These are phyloP conservation scores for Podila epigama DNA, from an alignment of 192 early-diverging fungal genomes.

Conservation along the genomic window DNA sequence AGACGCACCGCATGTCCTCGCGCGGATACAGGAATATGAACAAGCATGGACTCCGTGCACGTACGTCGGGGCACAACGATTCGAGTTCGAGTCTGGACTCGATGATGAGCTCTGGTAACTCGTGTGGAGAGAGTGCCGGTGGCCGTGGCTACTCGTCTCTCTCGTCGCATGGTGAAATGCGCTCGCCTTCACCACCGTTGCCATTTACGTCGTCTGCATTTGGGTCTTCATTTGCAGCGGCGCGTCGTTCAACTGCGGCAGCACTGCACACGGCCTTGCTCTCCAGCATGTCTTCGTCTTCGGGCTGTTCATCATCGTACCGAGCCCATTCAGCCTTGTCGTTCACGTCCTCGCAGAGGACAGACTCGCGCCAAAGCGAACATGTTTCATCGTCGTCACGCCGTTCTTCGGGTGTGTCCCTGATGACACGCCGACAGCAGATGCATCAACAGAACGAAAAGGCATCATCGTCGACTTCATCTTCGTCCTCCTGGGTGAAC, in stretches of 20 bases:
- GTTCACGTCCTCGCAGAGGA: constrained; percentile 12
- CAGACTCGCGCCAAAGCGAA: background rate
- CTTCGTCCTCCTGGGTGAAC: too few relatives aligned
- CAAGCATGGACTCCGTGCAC: constrained; percentile 2
- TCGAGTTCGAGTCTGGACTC: constrained; percentile 43
- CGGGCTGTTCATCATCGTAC: constrained; percentile 2
- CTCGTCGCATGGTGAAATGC: constrained; percentile 13
- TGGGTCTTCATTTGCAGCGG: constrained; percentile 36
- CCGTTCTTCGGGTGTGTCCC: background rate
- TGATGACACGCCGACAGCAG: background rate
- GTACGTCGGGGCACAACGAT: constrained; percentile 9
- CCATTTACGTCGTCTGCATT: constrained; percentile 18
- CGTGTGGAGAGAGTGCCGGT: background rate
- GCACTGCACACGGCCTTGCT: constrained; percentile 31
- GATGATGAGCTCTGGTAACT: constrained; percentile 15
- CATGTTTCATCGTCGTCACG: background rate
- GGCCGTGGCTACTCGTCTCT: constrained; percentile 23
- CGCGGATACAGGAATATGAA: background rate
- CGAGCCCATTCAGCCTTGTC: constrained; percentile 31
- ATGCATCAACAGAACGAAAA: background rate
- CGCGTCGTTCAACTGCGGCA: constrained; percentile 24
- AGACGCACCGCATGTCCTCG: background rate
- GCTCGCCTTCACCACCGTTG: constrained; percentile 22
- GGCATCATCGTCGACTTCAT: background rate
- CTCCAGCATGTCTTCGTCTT: constrained; percentile 23